Percentiles rank a stretch among this genome's conserved stretches.
These are phyloP conservation scores for Trichocladium antarcticum DNA, from an alignment of 495 filamentous ascomycete genomes.

Conservation along the genomic window DNA sequence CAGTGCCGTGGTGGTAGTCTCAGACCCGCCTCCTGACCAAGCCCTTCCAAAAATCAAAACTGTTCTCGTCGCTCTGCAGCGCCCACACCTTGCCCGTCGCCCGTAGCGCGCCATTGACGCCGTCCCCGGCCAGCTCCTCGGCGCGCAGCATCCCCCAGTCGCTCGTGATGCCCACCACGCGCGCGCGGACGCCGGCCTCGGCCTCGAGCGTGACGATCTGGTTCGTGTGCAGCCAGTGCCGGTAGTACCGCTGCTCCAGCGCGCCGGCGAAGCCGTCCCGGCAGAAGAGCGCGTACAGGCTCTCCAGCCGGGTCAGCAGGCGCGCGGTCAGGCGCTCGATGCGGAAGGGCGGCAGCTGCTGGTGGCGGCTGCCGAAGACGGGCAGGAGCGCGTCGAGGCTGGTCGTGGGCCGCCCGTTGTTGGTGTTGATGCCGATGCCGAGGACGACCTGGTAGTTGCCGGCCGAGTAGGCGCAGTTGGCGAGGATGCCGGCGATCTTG, in stretches of 20 bases:
- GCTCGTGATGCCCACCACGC: conserved; percentile 78
- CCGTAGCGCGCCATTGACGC: conserved; percentile 31
- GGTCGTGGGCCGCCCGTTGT: conserved; percentile 78
- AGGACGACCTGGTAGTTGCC: conserved; percentile 78
- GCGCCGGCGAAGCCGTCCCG: conserved; percentile 56
- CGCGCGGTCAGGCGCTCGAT: conserved; percentile 76
- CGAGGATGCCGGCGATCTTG: conserved; percentile 89
- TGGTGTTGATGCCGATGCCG: conserved; percentile 81
- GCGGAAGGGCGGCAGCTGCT: conserved; percentile 44
- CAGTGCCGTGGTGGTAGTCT: too few relatives aligned
- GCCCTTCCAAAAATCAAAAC: conserved; percentile 95
- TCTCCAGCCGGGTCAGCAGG: conserved; percentile 69
- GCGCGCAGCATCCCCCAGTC: conserved; percentile 80
- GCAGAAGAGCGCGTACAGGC: conserved; percentile 63
- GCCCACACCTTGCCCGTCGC: conserved; percentile 67
- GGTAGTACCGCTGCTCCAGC: conserved; percentile 73
- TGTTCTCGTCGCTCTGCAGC: conserved; percentile 93
- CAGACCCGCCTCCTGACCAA: conserved; percentile 72
- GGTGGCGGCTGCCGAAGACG: conserved; percentile 4
- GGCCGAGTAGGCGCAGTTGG: conserved; percentile 72
- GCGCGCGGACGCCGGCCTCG: conserved; percentile 62
- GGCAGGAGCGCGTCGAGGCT: conserved; percentile 64
- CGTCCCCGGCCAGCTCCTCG: conserved; percentile 66
- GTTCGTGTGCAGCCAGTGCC: conserved; percentile 77
- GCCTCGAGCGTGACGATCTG: conserved; percentile 85